phyloP scores from a whole-genome alignment of 208 protist species.

The Porcisia deanei region DNA sequence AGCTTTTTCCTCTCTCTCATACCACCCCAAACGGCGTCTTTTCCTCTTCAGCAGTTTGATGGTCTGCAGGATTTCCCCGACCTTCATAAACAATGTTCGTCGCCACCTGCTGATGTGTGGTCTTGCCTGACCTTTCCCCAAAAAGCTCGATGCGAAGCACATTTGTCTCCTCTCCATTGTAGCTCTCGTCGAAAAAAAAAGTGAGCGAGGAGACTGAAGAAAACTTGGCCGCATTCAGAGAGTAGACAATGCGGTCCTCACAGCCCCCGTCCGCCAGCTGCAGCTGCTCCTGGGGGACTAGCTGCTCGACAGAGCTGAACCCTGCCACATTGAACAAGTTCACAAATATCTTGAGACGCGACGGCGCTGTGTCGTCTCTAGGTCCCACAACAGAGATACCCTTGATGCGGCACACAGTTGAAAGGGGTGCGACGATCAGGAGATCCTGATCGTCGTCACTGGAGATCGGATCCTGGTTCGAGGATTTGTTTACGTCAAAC shows the following conservation, averaged over 20 bases:
- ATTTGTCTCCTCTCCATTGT: conserved; percentile 68
- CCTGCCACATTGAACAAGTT: conserved; percentile 67
- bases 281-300: conserved; percentile 79
- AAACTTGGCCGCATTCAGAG: conserved; percentile 77
- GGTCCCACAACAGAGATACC: conserved; percentile 70
- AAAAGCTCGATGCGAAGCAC: conserved; percentile 85
- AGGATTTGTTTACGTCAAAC: conserved; percentile 44
- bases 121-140: conserved; percentile 67
- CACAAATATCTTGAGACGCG: conserved; percentile 75
- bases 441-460: conserved; percentile 86
- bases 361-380: conserved; percentile 53
- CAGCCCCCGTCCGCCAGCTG: conserved; percentile 52
- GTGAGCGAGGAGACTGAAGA: conserved; percentile 44
- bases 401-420: conserved; percentile 58
- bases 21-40: conserved; percentile 36
- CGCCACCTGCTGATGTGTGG: conserved; percentile 65
- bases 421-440: conserved; percentile 70
- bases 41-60: conserved; percentile 57
- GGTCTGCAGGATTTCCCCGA: conserved; percentile 84
- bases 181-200: conserved; percentile 81
- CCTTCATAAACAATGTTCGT: conserved; percentile 89
- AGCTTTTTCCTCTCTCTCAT: background rate
- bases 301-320: conserved; percentile 75
- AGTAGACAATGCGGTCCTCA: conserved; percentile 80
- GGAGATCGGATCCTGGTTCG: conserved; percentile 67